Conservation (phyloP, 2,329 filamentous ascomycete species). For the Nigrograna mackinnonii region DNA sequence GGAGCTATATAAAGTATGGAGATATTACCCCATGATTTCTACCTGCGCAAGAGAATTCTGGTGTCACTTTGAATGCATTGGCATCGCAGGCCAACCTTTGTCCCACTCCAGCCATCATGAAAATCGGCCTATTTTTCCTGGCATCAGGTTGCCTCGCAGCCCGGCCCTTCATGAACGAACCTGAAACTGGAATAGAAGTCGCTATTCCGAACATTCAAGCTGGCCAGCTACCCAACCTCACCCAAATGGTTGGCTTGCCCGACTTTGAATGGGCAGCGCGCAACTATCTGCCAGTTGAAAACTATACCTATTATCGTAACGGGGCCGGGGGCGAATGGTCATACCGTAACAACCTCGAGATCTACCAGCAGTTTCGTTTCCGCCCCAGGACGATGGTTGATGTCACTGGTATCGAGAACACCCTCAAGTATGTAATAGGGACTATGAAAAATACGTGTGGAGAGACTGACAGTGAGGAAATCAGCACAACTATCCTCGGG, state of each 20-base stretch:
- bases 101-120: no score
- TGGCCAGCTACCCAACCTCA: slow-evolving; percentile 48
- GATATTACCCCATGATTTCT: no score
- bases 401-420: slow-evolving; percentile 44
- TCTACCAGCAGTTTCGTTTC: slow-evolving; percentile 54
- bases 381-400: slow-evolving; percentile 56
- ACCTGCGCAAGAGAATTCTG: no score
- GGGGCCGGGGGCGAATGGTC: slow-evolving; percentile 60
- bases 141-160: slow-evolving; percentile 27
- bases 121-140: neutral
- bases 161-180: slow-evolving; percentile 37
- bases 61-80: no score
- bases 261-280: slow-evolving; percentile 60
- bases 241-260: slow-evolving; percentile 53
- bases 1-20: no score
- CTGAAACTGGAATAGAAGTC: slow-evolving; percentile 38
- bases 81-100: no score
- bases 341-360: slow-evolving; percentile 62
- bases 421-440: no score
- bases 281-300: slow-evolving; percentile 49
- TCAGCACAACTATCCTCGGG: slow-evolving; percentile 55
- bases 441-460: no score
- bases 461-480: no score
- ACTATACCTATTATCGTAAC: slow-evolving; percentile 62
- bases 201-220: slow-evolving; percentile 21